Percentiles rank a stretch among this genome's conserved stretches.
Conservation (phyloP, 1,139 yeast genomes). For the Eremothecium coryli region DNA sequence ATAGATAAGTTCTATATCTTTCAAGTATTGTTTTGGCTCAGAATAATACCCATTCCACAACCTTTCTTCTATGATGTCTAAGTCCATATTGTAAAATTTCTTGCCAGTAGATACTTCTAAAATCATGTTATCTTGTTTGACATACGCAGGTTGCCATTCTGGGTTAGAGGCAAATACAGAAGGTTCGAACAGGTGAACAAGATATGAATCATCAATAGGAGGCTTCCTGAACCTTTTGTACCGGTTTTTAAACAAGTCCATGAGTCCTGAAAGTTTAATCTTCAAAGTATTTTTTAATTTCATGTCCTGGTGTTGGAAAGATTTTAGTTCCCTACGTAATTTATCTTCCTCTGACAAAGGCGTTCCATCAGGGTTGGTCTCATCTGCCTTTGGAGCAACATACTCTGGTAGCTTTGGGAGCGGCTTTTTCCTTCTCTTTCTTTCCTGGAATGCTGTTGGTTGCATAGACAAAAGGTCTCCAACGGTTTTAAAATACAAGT, state of each 20-base stretch:
- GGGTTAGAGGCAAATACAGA: slow-evolving; percentile 19
- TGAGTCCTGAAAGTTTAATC: slow-evolving; percentile 73
- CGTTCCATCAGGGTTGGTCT: slow-evolving; percentile 20
- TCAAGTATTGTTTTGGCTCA: slow-evolving; percentile 82
- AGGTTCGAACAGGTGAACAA: slow-evolving; percentile 73
- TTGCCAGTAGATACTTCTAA: slow-evolving; percentile 67
- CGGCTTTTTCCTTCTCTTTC: slow-evolving; percentile 32
- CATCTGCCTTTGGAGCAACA: slow-evolving; percentile 20
- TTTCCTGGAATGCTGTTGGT: slow-evolving; percentile 46
- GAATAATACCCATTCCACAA: slow-evolving; percentile 94
- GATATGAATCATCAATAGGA: slow-evolving; percentile 62
- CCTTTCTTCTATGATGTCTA: slow-evolving; percentile 88
- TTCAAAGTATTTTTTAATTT: slow-evolving; percentile 75
- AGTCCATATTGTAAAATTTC: slow-evolving; percentile 74
- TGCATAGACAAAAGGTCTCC: slow-evolving; percentile 50
- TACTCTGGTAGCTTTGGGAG: slow-evolving; percentile 38
- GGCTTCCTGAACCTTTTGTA: slow-evolving; percentile 90
- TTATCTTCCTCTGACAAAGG: slow-evolving; percentile 21
- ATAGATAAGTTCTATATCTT: slow-evolving; percentile 76
- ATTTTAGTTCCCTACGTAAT: slow-evolving; percentile 33
- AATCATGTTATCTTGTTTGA: slow-evolving; percentile 67
- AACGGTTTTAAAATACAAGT: slow-evolving; percentile 47
- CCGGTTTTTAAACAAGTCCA: slow-evolving; percentile 81
- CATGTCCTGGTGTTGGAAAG: slow-evolving; percentile 63
- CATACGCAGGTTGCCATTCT: slow-evolving; percentile 40